Evolutionary conservation across 2,329 filamentous ascomycete genomes (phyloP), one percentile per base, ranked within the genome.

Genomic region (Coniochaeta sp.): DNA sequence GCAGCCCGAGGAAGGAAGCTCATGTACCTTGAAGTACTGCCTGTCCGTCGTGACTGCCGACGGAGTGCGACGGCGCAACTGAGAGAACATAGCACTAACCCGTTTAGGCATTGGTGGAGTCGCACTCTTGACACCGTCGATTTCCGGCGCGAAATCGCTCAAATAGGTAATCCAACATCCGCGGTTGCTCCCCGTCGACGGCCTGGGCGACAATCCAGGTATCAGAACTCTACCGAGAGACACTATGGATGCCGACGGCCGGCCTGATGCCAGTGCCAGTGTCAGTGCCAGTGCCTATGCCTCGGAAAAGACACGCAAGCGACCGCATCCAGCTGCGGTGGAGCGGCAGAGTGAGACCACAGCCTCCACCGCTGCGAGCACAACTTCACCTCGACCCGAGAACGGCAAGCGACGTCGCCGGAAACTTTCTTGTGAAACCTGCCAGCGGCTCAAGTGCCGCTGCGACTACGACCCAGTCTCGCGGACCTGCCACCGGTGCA

Each of bases 381-480:
- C 47, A 30, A 30, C 47, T 9, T 17, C 47, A 56, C 22, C 30
- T 17, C 30, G 19, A 56, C 54, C 54, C 54, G 54, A 56, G 32
- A 36, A 22, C 19, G 56, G 34, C 40, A 58, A 58, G 22, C 56
- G 56, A n/a, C 56, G 56, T 42, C 56, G 56, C 5, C 56, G 56
- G 12, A 58, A 58, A 26, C 40, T 58, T 3, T 58, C 56, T 19
- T 58, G 56, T 42, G 56, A 58, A 30, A 58, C 56, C 17, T 58
- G 56, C 28, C 56, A 58, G 56, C 24, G 40, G 16, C 56, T 38
- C 19, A 58, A 58, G 40, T 58, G 56, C 36, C 56, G 56, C 4
- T 58, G 56, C 26, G 56, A 58, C 16, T 58, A 58, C 24, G 56
- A 58, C 38, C 56, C 56, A 3, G 56, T 58, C 30, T 42, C 56